These are phyloP conservation scores for Hypoxylon rickii DNA, from an alignment of 495 filamentous ascomycete genomes.

Conservation along the genomic window DNA sequence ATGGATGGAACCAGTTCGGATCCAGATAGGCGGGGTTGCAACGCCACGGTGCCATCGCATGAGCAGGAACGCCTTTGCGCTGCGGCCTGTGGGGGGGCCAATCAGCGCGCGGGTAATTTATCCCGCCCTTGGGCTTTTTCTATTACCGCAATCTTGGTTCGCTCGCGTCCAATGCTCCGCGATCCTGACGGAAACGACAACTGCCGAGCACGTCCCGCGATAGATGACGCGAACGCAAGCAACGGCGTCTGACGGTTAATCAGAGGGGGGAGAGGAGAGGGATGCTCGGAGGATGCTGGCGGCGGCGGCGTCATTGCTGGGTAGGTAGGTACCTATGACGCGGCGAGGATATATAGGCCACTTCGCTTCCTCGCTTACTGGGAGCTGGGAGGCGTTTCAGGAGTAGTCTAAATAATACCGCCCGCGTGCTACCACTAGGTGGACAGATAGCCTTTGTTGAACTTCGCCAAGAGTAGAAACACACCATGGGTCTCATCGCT, in stretches of 20 bases:
- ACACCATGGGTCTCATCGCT: constrained; percentile 23
- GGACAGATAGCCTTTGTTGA: too few species aligned
- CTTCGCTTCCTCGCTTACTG: constrained; percentile 13
- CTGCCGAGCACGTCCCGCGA: constrained; percentile 21
- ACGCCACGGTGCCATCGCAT: too few species aligned
- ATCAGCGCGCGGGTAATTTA: constrained; percentile 28
- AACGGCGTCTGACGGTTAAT: constrained; percentile 16
- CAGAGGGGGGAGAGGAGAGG: constrained; percentile 5
- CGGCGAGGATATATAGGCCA: constrained; percentile 15
- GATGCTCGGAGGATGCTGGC: neutral
- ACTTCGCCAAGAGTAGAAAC: too few species aligned
- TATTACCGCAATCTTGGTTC: constrained; percentile 28
- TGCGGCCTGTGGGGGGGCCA: constrained; percentile 25
- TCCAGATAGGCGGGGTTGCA: constrained; percentile 38
- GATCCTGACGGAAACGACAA: constrained; percentile 15
- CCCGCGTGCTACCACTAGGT: too few species aligned
- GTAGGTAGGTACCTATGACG: constrained; percentile 5
- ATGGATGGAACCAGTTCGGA: constrained; percentile 24
- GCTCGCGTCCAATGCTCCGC: constrained; percentile 16
- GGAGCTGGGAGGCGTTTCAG: neutral
- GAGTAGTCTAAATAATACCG: constrained; percentile 2
- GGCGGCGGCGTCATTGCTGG: neutral
- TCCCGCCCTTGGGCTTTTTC: too few species aligned
- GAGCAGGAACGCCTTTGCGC: too few species aligned
- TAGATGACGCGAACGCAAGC: constrained; percentile 15